Conservation (phyloP, 2,329 filamentous ascomycete genomes). For the Helotiales sp. region DNA sequence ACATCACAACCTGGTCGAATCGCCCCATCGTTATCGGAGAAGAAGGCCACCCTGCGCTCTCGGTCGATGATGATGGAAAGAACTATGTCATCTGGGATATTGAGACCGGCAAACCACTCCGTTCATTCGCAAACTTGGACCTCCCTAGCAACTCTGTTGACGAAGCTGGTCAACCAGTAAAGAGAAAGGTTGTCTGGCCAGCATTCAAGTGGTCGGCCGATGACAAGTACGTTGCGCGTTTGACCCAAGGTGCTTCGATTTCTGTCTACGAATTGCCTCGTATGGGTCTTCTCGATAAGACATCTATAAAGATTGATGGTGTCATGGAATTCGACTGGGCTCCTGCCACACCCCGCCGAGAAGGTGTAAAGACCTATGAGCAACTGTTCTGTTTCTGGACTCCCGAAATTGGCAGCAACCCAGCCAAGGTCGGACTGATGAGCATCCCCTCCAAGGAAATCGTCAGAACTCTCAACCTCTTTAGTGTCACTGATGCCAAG, state of each 20-base stretch:
- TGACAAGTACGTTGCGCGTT: constrained; percentile 93
- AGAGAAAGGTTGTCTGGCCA: constrained; percentile 97
- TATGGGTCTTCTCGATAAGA: constrained; percentile 91
- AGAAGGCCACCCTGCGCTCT: constrained; percentile 79
- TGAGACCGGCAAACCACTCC: constrained; percentile 83
- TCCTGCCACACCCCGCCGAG: constrained; percentile 78
- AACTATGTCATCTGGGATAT: constrained; percentile 99
- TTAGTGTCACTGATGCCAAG: constrained; percentile 97
- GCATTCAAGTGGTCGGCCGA: constrained; percentile 99
- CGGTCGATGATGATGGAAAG: constrained; percentile 94
- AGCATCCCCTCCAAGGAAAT: constrained; percentile 93
- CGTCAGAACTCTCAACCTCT: constrained; percentile 92
- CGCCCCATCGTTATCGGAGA: constrained; percentile 92
- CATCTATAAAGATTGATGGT: constrained; percentile 93
- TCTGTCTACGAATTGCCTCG: constrained; percentile 87
- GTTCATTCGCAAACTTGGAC: constrained; percentile 92
- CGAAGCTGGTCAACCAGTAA: constrained; percentile 67
- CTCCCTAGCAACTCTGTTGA: constrained; percentile 66
- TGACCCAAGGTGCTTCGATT: constrained; percentile 87
- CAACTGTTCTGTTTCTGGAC: constrained; percentile 99
- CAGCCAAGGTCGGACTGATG: constrained; percentile 96
- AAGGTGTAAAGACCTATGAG: constrained; percentile 89
- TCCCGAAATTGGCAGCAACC: constrained; percentile 96
- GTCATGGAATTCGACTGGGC: constrained; percentile 99
- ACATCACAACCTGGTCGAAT: constrained; percentile 96